Base-by-base conservation (phyloP, 2,329 filamentous ascomycete genomes). In the Penicillium glabrum region DNA sequence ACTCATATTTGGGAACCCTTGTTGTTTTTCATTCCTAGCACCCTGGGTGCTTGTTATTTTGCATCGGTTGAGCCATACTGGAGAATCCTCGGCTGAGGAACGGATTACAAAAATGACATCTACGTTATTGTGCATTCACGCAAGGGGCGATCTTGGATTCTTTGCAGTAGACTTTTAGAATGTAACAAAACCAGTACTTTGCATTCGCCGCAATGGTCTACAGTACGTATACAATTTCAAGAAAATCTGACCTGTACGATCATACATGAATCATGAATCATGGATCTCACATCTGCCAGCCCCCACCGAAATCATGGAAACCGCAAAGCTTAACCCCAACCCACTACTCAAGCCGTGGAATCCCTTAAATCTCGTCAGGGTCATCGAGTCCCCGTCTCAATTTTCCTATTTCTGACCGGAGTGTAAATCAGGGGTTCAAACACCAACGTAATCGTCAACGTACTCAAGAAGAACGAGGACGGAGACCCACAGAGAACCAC, bases 21-120 rank as follows among this genome's bases (percentile, higher is more conserved):
- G 19, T n/a, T 37, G 35, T n/a, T 31, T 29, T 11, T 56, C 47
- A 54, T 57, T 49, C 31, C 51, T 54, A 27, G 41, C 41, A 26
- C 37, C 24, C n/a, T 47, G 46, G 44, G 16, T 56, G 33, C 16
- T 47, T 39, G 9, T 44, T 45, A 37, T 24, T 47, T 41, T 47
- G 41, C 49, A 43, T 45, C 19, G 49, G 27, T 51, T 24, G 29
- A 41, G 47, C 33, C 47, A 39, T 14, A 37, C 39, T 41, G 33
- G 33, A 27, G 23, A 50, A 50, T 41, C 47, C 47, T 50, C 47
- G 31, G 33, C 33, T 19, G 47, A 50, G 47, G 47, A 41, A 50
- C 37, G 47, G 26, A 49, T 39, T 41, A 50, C 31, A 50, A 50
- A 49, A 37, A 49, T 49, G 31, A 49, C 31, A 49, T 37, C 16